Base-by-base conservation (phyloP, 2,329 filamentous ascomycete genomes). In the Penicillium capsulatum region DNA sequence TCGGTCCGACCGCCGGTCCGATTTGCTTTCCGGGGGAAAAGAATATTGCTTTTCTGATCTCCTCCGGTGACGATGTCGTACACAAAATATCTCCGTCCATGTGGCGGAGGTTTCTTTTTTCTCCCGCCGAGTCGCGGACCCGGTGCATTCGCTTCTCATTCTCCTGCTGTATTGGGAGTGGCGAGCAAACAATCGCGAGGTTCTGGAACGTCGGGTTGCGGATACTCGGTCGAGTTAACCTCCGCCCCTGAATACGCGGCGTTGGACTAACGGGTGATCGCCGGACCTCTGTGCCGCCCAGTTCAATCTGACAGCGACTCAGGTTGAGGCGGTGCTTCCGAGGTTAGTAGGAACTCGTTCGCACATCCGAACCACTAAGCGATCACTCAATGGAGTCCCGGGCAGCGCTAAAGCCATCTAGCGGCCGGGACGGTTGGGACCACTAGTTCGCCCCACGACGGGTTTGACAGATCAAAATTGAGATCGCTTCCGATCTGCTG, bases 51-150 rank as follows among this genome's bases (percentile, higher is more conserved):
- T 38, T 36, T 42, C 19, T n/a, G n/a, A 22, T 22, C 9, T 22
- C 19, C 19, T 9, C 5, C 9, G 19, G 19, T 22, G 19, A 22
- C 19, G 5, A 22, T 22, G 19, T 22, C 19, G 19, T 5, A 9
- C 19, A 22, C 19, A 22, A 22, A 37, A 42, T 40, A 22, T 31
- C 31, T 42, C 43, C 36, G 43, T 37, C 43, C 19, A 22, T 22
- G 19, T 22, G 19, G 19, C 19, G 9, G 9, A 22, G 5, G 17
- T 19, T 9, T 11, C 11, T 19, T 33, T 29, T 29, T 37, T 34
- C 37, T 43, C 46, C 37, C 39, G 37, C 46, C 46, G 46, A 46
- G 46, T 46, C 43, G 40, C 29, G 14, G 9, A n/a, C n/a, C n/a
- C n/a, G n/a, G n/a, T n/a, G n/a, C 8, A 9, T 31, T 31, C 31